Evolutionary conservation across 257 asterid species (phyloP).

Genomic region (Solanum pennellii): DNA sequence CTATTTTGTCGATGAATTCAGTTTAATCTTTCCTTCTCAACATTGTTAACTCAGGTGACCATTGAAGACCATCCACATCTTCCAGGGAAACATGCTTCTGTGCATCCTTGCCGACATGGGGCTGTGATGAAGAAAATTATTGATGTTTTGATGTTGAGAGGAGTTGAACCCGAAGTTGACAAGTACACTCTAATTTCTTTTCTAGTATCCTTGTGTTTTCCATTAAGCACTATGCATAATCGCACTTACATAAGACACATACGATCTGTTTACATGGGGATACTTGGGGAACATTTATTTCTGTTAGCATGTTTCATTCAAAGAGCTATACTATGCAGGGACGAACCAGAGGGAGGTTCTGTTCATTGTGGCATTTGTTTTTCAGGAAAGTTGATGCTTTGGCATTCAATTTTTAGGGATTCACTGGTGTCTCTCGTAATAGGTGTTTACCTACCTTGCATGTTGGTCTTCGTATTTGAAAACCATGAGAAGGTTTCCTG

Average conservation of each 20-base stretch:
- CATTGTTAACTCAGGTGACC: slow-evolving; percentile 55
- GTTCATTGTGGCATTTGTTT: not conserved
- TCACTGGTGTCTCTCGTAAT: not conserved
- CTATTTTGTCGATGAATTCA: not conserved
- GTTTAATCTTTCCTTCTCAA: not conserved
- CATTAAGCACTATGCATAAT: not conserved
- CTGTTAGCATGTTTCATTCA: not conserved
- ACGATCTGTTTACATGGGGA: not conserved
- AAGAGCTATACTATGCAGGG: not conserved
- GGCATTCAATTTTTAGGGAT: not conserved
- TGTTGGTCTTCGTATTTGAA: not conserved
- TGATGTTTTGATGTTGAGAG: slow-evolving; percentile 87
- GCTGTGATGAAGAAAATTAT: slow-evolving; percentile 99
- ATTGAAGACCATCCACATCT: slow-evolving; percentile 98
- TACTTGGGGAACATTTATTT: not conserved
- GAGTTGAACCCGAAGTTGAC: slow-evolving; percentile 98
- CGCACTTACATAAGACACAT: not conserved
- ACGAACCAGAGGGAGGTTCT: not conserved
- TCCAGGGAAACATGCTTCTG: slow-evolving; percentile 94
- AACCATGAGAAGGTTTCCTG: not conserved
- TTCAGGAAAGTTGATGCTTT: not conserved
- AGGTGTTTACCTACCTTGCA: not conserved
- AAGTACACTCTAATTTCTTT: slow-evolving; percentile 26
- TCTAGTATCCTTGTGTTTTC: not conserved
- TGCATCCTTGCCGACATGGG: slow-evolving; percentile 99